Conservation (phyloP, 2,329 filamentous ascomycete species). For the Nothopassalora personata region DNA sequence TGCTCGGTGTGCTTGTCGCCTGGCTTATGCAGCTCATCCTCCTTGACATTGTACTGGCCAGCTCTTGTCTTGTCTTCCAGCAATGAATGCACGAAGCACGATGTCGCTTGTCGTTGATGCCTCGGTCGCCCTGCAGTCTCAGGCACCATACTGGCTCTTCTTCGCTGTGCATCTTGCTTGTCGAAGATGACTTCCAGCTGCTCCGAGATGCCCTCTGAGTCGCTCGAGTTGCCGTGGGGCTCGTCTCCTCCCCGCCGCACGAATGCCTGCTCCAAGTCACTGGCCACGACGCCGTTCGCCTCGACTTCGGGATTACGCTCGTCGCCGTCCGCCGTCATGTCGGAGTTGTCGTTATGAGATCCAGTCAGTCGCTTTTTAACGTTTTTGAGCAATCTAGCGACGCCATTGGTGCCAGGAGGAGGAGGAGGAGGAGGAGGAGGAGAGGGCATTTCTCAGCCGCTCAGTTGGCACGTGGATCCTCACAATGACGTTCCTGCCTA, state of each 20-base stretch:
- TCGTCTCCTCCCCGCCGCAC: conserved; percentile 3
- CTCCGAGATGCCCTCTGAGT: conserved; percentile 28
- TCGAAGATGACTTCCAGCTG: conserved; percentile 53
- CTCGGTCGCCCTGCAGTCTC: conserved; percentile 35
- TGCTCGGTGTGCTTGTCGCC: conserved; percentile 41
- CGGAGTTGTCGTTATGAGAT: background rate
- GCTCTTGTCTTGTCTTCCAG: conserved; percentile 45
- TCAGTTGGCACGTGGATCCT: background rate
- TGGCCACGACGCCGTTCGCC: background rate
- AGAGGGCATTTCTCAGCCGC: background rate
- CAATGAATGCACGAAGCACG: conserved; percentile 58
- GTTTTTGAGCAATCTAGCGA: conserved; percentile 6
- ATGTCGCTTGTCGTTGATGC: conserved; percentile 40
- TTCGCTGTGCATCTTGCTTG: conserved; percentile 47
- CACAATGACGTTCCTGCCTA: conserved; percentile 4
- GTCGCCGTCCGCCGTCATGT: background rate
- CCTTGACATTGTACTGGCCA: conserved; percentile 12
- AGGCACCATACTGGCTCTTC: conserved; percentile 53
- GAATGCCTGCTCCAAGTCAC: background rate
- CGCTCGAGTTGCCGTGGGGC: conserved; percentile 16
- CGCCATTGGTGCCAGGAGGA: background rate
- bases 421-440: background rate
- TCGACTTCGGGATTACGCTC: background rate
- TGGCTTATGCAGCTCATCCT: conserved; percentile 30
- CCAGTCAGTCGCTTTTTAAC: conserved; percentile 7